Evolutionary conservation across 345 rosid species (phyloP).

Genomic region (Citrus medica): DNA sequence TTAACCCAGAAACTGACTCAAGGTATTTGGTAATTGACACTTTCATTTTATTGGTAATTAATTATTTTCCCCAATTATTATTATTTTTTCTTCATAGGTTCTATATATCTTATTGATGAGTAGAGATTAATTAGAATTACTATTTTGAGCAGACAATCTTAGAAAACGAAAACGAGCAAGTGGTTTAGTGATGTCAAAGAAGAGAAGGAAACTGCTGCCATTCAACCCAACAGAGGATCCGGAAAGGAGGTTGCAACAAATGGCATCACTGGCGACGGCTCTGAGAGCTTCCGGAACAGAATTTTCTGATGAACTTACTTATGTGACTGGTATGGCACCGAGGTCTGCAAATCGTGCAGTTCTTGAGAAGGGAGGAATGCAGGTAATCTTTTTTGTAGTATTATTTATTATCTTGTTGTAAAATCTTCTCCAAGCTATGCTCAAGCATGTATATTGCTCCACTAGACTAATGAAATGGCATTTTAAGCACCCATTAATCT

Average conservation of each 20-base stretch:
- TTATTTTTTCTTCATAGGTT: background rate
- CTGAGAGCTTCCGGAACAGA: constrained; percentile 58
- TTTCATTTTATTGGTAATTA: background rate
- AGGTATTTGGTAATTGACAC: constrained; percentile 25
- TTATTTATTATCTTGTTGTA: too few relatives aligned
- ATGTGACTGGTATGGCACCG: constrained; percentile 62
- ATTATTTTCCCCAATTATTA: background rate
- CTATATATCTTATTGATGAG: background rate
- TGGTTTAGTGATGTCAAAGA: constrained; percentile 64
- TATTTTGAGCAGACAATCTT: constrained; percentile 27
- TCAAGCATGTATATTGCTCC: background rate
- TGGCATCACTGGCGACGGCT: constrained; percentile 92
- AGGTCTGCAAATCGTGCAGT: constrained; percentile 61
- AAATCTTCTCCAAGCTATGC: background rate
- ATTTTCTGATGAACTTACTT: constrained; percentile 66
- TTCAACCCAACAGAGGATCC: constrained; percentile 68
- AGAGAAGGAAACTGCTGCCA: constrained; percentile 66
- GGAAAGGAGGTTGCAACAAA: constrained; percentile 61
- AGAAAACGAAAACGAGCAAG: constrained; percentile 58
- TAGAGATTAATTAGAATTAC: background rate
- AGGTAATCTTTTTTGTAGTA: constrained; percentile 38
- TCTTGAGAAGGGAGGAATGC: constrained; percentile 88
- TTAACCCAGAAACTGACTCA: constrained; percentile 17
- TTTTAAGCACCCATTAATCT: background rate
- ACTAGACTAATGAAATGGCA: background rate